Evolutionary conservation across 768 basidiomycete genomes (phyloP).

Genomic region (Russula foetens): DNA sequence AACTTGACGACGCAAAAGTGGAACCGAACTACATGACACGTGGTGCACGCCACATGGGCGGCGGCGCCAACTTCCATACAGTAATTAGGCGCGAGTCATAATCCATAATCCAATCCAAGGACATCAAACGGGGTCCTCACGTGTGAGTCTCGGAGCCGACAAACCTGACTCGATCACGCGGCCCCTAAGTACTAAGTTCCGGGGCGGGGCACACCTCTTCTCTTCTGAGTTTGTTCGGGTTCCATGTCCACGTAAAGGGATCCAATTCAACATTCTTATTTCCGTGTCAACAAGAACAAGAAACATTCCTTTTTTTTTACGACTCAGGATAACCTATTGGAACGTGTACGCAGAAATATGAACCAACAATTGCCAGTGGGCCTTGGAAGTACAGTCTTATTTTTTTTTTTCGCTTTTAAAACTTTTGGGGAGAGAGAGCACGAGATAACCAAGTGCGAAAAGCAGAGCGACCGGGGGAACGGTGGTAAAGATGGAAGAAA

Average conservation of each 20-base stretch:
- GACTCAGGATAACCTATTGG: slow-evolving; percentile 11
- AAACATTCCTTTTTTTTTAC: background rate
- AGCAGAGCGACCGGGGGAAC: background rate
- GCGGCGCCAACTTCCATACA: too few species aligned
- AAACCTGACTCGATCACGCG: background rate
- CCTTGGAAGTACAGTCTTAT: background rate
- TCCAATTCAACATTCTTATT: background rate
- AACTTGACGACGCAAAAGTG: background rate
- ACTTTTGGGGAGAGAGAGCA: too few species aligned
- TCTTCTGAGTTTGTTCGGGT: too few species aligned
- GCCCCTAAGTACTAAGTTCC: background rate
- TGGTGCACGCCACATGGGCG: too few species aligned
- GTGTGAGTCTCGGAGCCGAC: background rate
- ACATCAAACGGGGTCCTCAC: background rate
- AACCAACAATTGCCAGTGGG: background rate
- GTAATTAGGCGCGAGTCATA: background rate
- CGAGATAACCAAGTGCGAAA: background rate
- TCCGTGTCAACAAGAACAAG: background rate
- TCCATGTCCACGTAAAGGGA: background rate
- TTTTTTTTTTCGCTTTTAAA: background rate
- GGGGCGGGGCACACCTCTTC: too few species aligned
- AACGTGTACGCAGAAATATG: background rate
- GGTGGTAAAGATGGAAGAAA: too few species aligned
- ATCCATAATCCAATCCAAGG: too few species aligned
- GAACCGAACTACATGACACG: too few species aligned